Conservation (phyloP, 805 yeast genomes). For the Metschnikowia koreensis region DNA sequence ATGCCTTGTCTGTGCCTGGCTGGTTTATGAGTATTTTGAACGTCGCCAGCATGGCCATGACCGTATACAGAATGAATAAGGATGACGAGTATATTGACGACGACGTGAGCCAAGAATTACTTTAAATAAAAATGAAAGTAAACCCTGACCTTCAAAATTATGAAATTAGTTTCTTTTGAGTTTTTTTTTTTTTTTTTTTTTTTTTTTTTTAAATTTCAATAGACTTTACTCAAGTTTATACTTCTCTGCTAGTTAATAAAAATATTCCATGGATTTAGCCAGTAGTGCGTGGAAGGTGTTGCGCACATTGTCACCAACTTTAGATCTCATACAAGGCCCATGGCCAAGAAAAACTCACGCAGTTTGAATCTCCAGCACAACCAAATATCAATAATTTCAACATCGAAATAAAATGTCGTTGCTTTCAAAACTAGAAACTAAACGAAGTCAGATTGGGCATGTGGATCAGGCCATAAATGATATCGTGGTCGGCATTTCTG, state of each 20-base stretch:
- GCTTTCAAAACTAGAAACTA: not conserved
- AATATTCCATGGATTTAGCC: not conserved
- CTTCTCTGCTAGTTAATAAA: no score
- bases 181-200: not conserved
- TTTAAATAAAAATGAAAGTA: conserved; percentile 17
- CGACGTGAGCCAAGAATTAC: conserved; percentile 40
- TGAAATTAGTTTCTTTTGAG: not conserved
- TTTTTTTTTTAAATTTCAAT: not conserved
- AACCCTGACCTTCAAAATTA: no score
- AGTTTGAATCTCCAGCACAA: not conserved
- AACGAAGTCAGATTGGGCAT: not conserved
- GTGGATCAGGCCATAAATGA: conserved; percentile 5
- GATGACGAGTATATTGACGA: conserved; percentile 47
- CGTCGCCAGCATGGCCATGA: conserved; percentile 44
- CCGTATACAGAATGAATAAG: conserved; percentile 49
- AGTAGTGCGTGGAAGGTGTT: not conserved
- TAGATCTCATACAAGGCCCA: not conserved
- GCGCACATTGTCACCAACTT: not conserved
- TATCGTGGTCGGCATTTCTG: not conserved
- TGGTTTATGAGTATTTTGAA: conserved; percentile 43
- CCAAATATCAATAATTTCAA: not conserved
- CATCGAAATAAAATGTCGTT: conserved; percentile 2
- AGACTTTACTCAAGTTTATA: no score
- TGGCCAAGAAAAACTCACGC: not conserved
- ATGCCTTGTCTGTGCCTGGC: conserved; percentile 35